Percentiles rank a stretch among this genome's conserved stretches.
phyloP scores from a whole-genome alignment of 2,329 filamentous ascomycete species.

The Colletotrichum cuscutae region DNA sequence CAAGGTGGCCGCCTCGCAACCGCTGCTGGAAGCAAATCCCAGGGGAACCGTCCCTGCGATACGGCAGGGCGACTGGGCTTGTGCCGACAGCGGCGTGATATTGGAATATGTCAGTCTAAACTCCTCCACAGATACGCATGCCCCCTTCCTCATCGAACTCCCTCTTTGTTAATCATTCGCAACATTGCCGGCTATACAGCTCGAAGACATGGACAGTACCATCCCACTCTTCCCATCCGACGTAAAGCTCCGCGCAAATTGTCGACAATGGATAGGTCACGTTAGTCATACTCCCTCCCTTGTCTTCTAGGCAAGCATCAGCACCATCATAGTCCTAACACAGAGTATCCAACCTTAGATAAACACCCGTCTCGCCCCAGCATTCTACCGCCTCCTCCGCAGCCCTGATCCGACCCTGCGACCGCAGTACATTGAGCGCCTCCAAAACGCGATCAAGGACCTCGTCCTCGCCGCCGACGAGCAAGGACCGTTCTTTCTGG shows the following conservation, averaged over 20 bases:
- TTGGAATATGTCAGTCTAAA: slow-evolving; percentile 78
- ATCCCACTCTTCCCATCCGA: slow-evolving; percentile 71
- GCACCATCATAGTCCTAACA: not conserved
- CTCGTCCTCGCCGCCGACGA: slow-evolving; percentile 61
- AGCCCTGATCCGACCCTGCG: slow-evolving; percentile 70
- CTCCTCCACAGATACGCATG: not conserved
- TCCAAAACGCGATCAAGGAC: slow-evolving; percentile 71
- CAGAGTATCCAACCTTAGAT: slow-evolving; percentile 57
- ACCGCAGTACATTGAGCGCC: slow-evolving; percentile 65
- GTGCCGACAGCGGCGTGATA: slow-evolving; percentile 83
- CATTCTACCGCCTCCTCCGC: slow-evolving; percentile 80
- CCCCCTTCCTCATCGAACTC: not conserved
- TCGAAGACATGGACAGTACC: slow-evolving; percentile 77
- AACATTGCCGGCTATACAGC: slow-evolving; percentile 48
- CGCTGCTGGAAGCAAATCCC: slow-evolving; percentile 79
- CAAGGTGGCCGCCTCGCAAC: slow-evolving; percentile 67
- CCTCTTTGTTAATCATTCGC: not conserved
- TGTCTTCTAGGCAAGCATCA: not conserved
- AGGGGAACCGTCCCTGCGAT: slow-evolving; percentile 81
- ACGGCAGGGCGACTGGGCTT: slow-evolving; percentile 82
- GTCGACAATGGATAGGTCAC: slow-evolving; percentile 84
- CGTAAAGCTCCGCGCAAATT: slow-evolving; percentile 76
- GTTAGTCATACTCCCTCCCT: slow-evolving; percentile 54
- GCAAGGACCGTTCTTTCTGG: slow-evolving; percentile 75
- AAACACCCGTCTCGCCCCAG: slow-evolving; percentile 79